These are phyloP conservation scores for Annulohypoxylon moriforme DNA, from an alignment of 495 filamentous ascomycete species.

Conservation along the genomic window DNA sequence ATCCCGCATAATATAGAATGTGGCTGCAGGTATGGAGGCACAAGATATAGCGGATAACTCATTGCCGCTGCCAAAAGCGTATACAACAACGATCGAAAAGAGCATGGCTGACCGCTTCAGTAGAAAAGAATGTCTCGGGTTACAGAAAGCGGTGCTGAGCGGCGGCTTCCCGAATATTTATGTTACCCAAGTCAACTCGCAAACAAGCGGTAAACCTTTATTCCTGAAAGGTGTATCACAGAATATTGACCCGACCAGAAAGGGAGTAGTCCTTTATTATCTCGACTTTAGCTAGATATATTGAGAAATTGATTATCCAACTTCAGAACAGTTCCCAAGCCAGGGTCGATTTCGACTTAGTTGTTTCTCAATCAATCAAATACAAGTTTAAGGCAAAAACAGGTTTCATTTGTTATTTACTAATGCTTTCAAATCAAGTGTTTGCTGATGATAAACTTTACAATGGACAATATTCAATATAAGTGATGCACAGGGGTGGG, in stretches of 20 bases:
- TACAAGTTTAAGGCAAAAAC: background rate
- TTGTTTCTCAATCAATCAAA: background rate
- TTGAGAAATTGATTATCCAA: background rate
- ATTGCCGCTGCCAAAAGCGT: background rate
- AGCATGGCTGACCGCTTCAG: constrained; percentile 21
- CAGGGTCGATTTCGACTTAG: background rate
- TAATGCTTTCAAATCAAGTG: background rate
- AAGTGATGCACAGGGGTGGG: background rate
- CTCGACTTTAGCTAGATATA: background rate
- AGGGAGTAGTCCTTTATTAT: background rate
- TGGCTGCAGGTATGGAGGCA: constrained; percentile 6
- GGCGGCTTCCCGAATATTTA: constrained; percentile 11
- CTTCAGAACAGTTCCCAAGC: background rate
- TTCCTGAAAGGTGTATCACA: background rate
- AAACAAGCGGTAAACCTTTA: constrained; percentile 7
- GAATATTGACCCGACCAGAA: background rate
- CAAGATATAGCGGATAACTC: background rate
- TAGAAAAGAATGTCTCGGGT: constrained; percentile 9
- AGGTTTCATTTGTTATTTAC: constrained; percentile 1
- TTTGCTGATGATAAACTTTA: background rate
- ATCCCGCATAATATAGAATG: constrained; percentile 14
- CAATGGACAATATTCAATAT: background rate
- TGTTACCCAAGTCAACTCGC: background rate
- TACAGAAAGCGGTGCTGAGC: constrained; percentile 4
- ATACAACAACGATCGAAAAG: constrained; percentile 1